Evolutionary conservation across 192 early-diverging fungal species (phyloP), one percentile per base, ranked within the genome.

Genomic region (Endogone sp.): DNA sequence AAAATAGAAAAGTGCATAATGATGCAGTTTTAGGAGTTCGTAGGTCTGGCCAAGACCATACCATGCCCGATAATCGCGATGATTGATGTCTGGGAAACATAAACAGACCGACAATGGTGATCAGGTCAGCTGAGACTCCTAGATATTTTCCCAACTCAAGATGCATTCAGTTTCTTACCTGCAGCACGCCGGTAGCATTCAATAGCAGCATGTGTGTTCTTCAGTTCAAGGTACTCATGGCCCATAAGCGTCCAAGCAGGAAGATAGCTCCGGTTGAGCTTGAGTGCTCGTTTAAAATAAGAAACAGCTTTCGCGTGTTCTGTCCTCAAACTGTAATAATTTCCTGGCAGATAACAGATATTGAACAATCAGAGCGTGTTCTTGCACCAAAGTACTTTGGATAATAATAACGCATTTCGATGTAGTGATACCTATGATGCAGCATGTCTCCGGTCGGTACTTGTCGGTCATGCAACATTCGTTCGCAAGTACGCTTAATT

Each of bases 221-320:
- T 95, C 70, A 95, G 67, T 73, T 99, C 95, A 30, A 99, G 79
- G 68, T 94, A 97, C 75, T 96, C 94, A 71, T 98, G 95, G 2
- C 96, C 97, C 82, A 99, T 83, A 65, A 99, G 81, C 1, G 93
- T 96, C 92, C 95, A 96, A 2, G 93, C 93, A 3, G 88, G 77
- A 25, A 87, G 72, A 68, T 93, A 94, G 62, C 82, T 81, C 16
- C 84, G 79, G 71, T 96, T 86, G 60, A 99, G 82, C 76, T 92
- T 82, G 13, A 97, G 69, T 0, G 96, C 96, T 6, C 89, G 81
- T 75, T 89, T 88, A 70, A 98, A 96, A 67, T 91, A 94, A 22
- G 88, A 82, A 4, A 97, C 84, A 1, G 97, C 94, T 74, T 94
- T 91, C 61, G 89, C 89, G 62, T 90, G 88, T 63, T 99, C 91